phyloP scores from a whole-genome alignment of 495 filamentous ascomycete species.

The Tuber borchii region DNA sequence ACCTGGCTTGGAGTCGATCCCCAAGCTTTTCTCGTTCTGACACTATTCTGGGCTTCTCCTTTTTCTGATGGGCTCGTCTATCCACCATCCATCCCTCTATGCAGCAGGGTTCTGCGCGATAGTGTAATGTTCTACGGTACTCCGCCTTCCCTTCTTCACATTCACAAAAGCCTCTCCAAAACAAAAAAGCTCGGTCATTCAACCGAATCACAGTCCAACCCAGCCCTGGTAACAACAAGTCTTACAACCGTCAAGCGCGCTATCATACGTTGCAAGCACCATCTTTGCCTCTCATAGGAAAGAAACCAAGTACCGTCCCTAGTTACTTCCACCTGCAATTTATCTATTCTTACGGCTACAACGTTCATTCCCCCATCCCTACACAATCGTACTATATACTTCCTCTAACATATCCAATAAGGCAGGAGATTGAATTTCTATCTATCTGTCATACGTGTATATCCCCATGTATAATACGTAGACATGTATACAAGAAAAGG shows the following conservation, averaged over 20 bases:
- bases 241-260: neutral
- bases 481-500: neutral
- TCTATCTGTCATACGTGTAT: neutral
- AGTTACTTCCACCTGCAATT: neutral
- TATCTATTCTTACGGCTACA: neutral
- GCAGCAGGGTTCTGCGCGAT: neutral
- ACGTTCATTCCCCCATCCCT: neutral
- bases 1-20: constrained; percentile 4
- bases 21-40: neutral
- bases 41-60: neutral
- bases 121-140: neutral
- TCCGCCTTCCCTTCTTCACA: neutral
- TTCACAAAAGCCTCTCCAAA: neutral
- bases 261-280: neutral
- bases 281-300: neutral
- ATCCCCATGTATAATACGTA: neutral
- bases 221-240: neutral
- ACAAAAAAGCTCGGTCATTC: neutral
- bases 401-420: neutral
- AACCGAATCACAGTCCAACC: neutral
- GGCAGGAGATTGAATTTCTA: neutral
- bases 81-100: neutral
- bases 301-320: neutral
- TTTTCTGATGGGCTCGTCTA: neutral
- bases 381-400: neutral